These are phyloP conservation scores for Boletus barrowsii DNA, from an alignment of 768 basidiomycete species.

Conservation along the genomic window DNA sequence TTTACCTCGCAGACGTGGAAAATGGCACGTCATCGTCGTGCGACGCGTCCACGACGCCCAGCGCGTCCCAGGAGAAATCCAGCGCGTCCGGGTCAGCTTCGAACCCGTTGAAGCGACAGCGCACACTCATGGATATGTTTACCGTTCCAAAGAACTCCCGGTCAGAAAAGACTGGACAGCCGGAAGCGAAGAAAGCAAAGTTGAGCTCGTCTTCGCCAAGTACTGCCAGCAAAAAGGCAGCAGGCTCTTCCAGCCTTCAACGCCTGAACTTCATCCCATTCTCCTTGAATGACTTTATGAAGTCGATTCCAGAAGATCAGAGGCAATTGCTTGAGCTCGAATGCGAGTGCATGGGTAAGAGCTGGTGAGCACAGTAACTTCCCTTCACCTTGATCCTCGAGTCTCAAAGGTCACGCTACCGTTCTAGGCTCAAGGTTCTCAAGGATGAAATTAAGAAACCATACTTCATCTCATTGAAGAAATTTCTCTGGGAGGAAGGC, in stretches of 20 bases:
- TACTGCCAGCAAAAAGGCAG: constrained; percentile 6
- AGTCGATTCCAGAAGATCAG: constrained; percentile 56
- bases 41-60: constrained; percentile 15
- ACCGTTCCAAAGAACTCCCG: constrained; percentile 31
- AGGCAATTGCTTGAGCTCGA: constrained; percentile 61
- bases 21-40: constrained; percentile 8
- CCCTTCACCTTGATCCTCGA: not conserved
- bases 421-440: constrained; percentile 65
- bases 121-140: constrained; percentile 66
- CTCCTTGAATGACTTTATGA: constrained; percentile 51
- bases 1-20: constrained; percentile 50
- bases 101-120: constrained; percentile 49
- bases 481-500: constrained; percentile 65
- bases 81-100: constrained; percentile 18
- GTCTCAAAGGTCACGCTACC: constrained; percentile 6
- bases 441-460: constrained; percentile 73
- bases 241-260: constrained; percentile 20
- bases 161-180: constrained; percentile 21
- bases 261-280: constrained; percentile 68
- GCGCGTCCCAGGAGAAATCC: constrained; percentile 23
- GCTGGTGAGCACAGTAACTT: constrained; percentile 44
- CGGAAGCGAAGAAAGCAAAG: constrained; percentile 49
- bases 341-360: constrained; percentile 68
- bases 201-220: constrained; percentile 21
- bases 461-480: constrained; percentile 72